Evolutionary conservation across 805 yeast species (phyloP).

Genomic region (Saccharomycopsis sp.): DNA sequence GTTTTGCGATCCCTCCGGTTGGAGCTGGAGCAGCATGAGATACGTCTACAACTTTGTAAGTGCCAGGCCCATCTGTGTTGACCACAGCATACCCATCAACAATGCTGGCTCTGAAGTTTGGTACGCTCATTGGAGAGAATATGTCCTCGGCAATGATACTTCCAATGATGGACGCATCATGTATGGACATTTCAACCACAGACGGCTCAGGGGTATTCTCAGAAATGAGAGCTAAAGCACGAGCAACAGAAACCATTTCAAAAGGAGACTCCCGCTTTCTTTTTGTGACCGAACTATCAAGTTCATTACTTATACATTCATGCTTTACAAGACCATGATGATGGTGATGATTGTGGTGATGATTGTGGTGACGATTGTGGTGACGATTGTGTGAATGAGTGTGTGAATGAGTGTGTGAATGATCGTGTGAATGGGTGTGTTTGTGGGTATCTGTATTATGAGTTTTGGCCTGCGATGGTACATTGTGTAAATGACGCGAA

Average conservation of each 20-base stretch:
- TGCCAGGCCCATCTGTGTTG: constrained; percentile 40
- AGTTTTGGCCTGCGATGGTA: not conserved
- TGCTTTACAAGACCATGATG: constrained; percentile 33
- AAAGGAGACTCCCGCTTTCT: constrained; percentile 44
- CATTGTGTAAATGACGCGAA: constrained; percentile 36
- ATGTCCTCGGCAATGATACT: constrained; percentile 38
- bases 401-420: constrained; percentile 19
- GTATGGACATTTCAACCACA: constrained; percentile 24
- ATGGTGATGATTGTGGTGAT: constrained; percentile 15
- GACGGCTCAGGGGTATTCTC: constrained; percentile 30
- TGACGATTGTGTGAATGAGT: constrained; percentile 10
- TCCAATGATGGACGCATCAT: constrained; percentile 31
- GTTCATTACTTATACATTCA: constrained; percentile 31
- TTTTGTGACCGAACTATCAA: constrained; percentile 32
- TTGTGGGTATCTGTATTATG: not conserved
- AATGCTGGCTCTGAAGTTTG: constrained; percentile 46
- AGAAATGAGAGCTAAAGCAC: constrained; percentile 33
- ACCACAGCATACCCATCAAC: constrained; percentile 52
- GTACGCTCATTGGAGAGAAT: constrained; percentile 34
- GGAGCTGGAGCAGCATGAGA: constrained; percentile 37
- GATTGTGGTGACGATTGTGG: constrained; percentile 20
- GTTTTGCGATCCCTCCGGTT: constrained; percentile 16
- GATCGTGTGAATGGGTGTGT: constrained; percentile 20
- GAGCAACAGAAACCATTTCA: constrained; percentile 37
- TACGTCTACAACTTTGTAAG: constrained; percentile 33